Conservation (phyloP, 2,329 filamentous ascomycete genomes). For the Colletotrichum shisoi region DNA sequence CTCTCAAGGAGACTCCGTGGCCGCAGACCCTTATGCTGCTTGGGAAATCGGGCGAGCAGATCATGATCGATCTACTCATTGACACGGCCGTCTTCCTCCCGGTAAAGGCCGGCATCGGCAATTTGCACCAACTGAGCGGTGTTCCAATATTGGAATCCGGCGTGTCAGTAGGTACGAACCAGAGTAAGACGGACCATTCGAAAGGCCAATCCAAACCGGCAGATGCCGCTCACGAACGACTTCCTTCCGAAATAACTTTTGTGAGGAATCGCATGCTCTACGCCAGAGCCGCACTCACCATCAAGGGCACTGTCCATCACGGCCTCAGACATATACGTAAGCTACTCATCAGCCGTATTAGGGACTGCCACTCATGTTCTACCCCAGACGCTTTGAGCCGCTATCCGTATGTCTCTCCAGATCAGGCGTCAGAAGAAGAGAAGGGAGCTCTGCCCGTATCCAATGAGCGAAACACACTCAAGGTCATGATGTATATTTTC, state of each 20-base stretch:
- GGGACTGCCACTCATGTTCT: neutral
- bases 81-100: conserved; percentile 78
- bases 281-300: conserved; percentile 74
- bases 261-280: conserved; percentile 88
- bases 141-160: conserved; percentile 58
- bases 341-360: conserved; percentile 45
- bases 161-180: conserved; percentile 1
- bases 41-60: conserved; percentile 75
- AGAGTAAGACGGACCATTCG: neutral
- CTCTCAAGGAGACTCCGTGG: conserved; percentile 77
- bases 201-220: conserved; percentile 22
- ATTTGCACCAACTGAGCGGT: conserved; percentile 80
- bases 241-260: conserved; percentile 72
- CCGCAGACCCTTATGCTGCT: conserved; percentile 75
- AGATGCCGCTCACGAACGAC: conserved; percentile 33
- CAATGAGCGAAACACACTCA: conserved; percentile 65
- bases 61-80: conserved; percentile 79
- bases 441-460: conserved; percentile 1
- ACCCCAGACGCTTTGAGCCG: conserved; percentile 82
- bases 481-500: conserved; percentile 91
- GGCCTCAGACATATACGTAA: conserved; percentile 84
- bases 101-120: conserved; percentile 66
- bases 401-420: conserved; percentile 50
- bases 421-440: neutral
- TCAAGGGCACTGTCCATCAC: conserved; percentile 71